Evolutionary conservation across 768 basidiomycete species (phyloP).

Genomic region (Candolleomyces efflorescens): DNA sequence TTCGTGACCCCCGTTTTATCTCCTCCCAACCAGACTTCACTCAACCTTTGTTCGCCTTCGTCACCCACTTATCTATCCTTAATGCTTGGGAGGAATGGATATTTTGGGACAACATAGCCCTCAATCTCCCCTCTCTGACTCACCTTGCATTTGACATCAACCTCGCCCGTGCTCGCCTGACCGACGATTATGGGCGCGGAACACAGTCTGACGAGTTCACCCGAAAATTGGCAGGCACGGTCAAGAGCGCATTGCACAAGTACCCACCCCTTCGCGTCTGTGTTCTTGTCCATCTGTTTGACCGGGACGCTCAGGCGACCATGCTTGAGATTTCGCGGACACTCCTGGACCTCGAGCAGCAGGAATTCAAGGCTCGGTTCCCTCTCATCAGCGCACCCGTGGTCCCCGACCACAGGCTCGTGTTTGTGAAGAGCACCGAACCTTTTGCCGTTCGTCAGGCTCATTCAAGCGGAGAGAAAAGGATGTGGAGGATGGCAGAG

Average conservation of each 20-base stretch:
- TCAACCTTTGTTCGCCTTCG: not conserved
- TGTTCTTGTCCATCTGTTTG: not conserved
- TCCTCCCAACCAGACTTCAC: slow-evolving; percentile 1
- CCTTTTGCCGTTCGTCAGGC: slow-evolving; percentile 2
- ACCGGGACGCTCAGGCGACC: not conserved
- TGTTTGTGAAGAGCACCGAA: slow-evolving; percentile 1
- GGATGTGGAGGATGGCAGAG: slow-evolving; percentile 6
- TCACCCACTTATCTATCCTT: slow-evolving; percentile 9
- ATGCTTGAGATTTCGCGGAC: not conserved
- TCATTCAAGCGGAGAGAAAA: not conserved
- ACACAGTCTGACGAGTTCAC: not conserved
- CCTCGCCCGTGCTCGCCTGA: not conserved
- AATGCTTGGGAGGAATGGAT: slow-evolving; percentile 8
- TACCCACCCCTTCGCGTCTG: slow-evolving; percentile 1
- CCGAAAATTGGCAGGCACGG: not conserved
- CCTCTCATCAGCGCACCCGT: slow-evolving; percentile 2
- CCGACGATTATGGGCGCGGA: not conserved
- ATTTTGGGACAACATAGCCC: not conserved
- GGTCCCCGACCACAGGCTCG: not conserved
- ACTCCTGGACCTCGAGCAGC: not conserved
- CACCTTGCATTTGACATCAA: slow-evolving; percentile 8
- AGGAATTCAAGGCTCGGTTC: slow-evolving; percentile 1
- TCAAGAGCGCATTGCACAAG: not conserved
- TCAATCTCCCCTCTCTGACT: not conserved
- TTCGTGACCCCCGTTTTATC: not conserved